Conservation (phyloP, 2,329 filamentous ascomycete species). For the Fusarium continuum region DNA sequence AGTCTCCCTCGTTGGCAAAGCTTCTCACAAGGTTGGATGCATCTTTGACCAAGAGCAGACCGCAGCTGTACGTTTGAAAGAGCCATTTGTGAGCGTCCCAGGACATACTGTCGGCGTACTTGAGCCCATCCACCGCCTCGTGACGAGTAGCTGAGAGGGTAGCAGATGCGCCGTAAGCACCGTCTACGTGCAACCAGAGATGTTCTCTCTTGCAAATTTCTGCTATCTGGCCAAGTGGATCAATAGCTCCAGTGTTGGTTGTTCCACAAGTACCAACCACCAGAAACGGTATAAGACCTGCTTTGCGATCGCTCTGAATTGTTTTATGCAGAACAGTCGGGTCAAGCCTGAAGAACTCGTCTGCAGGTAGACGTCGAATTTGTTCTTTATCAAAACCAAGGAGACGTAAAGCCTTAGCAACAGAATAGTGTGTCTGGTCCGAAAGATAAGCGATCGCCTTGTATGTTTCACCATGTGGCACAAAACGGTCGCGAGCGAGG, state of each 20-base stretch:
- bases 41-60: constrained; percentile 34
- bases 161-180: constrained; percentile 40
- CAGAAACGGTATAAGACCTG: constrained; percentile 4
- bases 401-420: constrained; percentile 6
- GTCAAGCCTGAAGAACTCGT: not conserved
- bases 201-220: constrained; percentile 13
- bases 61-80: constrained; percentile 41
- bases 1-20: constrained; percentile 39
- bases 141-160: constrained; percentile 25
- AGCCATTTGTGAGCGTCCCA: constrained; percentile 46
- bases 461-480: constrained; percentile 12
- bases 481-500: constrained; percentile 27
- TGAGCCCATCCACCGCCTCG: constrained; percentile 14
- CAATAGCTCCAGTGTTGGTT: constrained; percentile 22
- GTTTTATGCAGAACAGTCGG: rapidly evolving
- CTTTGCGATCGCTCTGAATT: not conserved
- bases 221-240: not conserved
- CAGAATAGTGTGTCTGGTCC: constrained; percentile 20
- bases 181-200: constrained; percentile 40
- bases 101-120: constrained; percentile 37
- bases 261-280: constrained; percentile 31
- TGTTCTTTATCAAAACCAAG: constrained; percentile 9
- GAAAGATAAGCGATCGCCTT: constrained; percentile 8
- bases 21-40: constrained; percentile 30
- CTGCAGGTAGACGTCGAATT: not conserved